Percentiles rank a stretch among this genome's conserved stretches.
Evolutionary conservation across 352 stramenopile genomes (phyloP).

Genomic region (Elongisporangium senticosum): DNA sequence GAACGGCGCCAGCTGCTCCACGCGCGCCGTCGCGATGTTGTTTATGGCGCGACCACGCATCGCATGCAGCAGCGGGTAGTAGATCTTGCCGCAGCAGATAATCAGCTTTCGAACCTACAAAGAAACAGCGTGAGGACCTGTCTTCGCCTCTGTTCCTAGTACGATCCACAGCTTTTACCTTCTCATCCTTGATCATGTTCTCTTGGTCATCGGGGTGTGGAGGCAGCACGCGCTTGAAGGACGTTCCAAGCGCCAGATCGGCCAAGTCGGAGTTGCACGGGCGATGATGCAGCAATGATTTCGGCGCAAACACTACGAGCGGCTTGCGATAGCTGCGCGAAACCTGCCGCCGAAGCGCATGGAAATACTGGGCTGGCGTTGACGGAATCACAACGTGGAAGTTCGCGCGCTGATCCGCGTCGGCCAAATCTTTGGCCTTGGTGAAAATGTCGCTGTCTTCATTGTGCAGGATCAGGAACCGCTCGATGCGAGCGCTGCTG

Average conservation of each 20-base stretch:
- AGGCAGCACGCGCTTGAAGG: constrained; percentile 67
- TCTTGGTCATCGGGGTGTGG: constrained; percentile 63
- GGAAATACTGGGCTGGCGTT: constrained; percentile 96
- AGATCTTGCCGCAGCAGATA: constrained; percentile 82
- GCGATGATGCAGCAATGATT: constrained; percentile 79
- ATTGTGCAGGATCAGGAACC: constrained; percentile 78
- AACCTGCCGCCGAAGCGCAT: constrained; percentile 89
- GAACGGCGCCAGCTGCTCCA: constrained; percentile 94
- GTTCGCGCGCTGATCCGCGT: constrained; percentile 56
- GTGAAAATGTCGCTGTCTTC: constrained; percentile 73
- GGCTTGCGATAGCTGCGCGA: constrained; percentile 69
- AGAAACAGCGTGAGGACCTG: constrained; percentile 7
- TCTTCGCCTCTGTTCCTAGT: not conserved
- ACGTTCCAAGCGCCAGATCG: constrained; percentile 51
- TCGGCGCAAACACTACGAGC: constrained; percentile 75
- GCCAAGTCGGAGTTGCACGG: constrained; percentile 71
- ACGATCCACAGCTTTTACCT: constrained; percentile 27
- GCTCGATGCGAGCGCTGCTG: constrained; percentile 77
- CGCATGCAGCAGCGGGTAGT: constrained; percentile 69
- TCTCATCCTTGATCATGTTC: constrained; percentile 56
- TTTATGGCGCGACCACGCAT: constrained; percentile 46
- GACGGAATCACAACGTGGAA: constrained; percentile 74
- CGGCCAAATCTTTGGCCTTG: constrained; percentile 17
- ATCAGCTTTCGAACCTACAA: constrained; percentile 68
- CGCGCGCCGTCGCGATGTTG: constrained; percentile 61